A percentile compares a stretch with the other conserved stretches of the same genome.
Evolutionary conservation across 768 basidiomycete genomes (phyloP).

Genomic region (Boletus vermiculosoides): DNA sequence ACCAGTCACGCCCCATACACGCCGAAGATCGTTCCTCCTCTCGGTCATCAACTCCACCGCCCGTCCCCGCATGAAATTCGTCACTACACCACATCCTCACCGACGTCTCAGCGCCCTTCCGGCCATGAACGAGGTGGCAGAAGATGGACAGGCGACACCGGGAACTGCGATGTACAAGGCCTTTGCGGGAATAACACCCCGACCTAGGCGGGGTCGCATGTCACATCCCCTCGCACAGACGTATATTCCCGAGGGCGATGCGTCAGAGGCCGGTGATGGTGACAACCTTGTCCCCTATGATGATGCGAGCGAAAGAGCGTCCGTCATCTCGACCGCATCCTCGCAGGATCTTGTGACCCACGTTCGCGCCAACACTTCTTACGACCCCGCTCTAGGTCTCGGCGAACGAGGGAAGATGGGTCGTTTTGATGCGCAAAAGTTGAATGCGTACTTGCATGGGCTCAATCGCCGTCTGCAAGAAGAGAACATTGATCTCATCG

Average conservation of each 20-base stretch:
- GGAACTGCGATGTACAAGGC: conserved; percentile 44
- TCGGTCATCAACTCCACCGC: conserved; percentile 81
- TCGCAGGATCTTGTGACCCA: conserved; percentile 87
- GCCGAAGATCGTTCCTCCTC: conserved; percentile 78
- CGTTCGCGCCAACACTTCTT: conserved; percentile 78
- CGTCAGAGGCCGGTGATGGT: conserved; percentile 31
- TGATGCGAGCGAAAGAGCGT: conserved; percentile 53
- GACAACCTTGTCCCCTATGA: conserved; percentile 36
- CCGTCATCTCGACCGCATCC: conserved; percentile 79
- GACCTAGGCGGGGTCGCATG: conserved; percentile 48
- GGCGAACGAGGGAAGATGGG: conserved; percentile 67
- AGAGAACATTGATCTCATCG: conserved; percentile 72
- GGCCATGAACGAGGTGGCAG: conserved; percentile 44
- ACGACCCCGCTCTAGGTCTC: conserved; percentile 79
- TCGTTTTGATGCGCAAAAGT: conserved; percentile 79
- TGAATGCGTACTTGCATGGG: conserved; percentile 84
- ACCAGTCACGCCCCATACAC: conserved; percentile 65
- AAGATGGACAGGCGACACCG: conserved; percentile 31
- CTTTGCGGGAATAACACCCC: conserved; percentile 65
- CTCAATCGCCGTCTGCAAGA: conserved; percentile 81
- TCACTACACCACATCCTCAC: conserved; percentile 46
- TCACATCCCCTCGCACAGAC: conserved; percentile 70
- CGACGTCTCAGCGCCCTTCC: conserved; percentile 60
- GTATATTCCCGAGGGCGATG: conserved; percentile 36
- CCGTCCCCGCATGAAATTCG: conserved; percentile 55